These are phyloP conservation scores for Colletotrichum melonis DNA, from an alignment of 2,329 filamentous ascomycete species.

Conservation along the genomic window DNA sequence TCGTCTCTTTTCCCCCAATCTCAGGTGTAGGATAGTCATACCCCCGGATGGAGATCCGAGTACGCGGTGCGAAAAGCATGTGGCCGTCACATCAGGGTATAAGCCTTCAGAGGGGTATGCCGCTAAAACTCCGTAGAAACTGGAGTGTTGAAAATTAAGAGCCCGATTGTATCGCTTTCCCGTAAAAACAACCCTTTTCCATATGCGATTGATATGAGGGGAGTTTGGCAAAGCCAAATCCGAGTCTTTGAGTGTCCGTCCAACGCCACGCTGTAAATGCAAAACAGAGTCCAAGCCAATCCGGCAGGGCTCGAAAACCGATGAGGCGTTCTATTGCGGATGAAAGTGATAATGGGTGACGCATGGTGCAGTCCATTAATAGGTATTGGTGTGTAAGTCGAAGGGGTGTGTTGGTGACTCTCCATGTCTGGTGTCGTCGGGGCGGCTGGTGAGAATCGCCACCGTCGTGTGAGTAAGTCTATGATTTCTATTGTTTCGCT, in stretches of 20 bases:
- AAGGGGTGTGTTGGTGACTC: neutral
- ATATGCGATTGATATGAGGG: neutral
- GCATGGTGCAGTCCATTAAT: slow-evolving; percentile 29
- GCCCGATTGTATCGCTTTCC: neutral
- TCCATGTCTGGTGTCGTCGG: slow-evolving; percentile 3
- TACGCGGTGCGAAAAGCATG: neutral
- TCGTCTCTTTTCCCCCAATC: neutral
- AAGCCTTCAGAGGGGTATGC: slow-evolving; percentile 27
- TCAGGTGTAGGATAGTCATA: neutral
- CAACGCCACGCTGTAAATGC: slow-evolving; percentile 35
- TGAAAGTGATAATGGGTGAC: slow-evolving; percentile 6
- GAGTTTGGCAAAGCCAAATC: slow-evolving; percentile 6
- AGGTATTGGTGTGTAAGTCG: slow-evolving; percentile 26
- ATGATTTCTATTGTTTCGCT: slow-evolving; percentile 32
- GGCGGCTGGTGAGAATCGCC: slow-evolving; percentile 16
- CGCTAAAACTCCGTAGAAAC: slow-evolving; percentile 22
- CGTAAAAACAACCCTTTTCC: neutral
- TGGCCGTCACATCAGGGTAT: slow-evolving; percentile 32
- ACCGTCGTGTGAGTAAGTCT: slow-evolving; percentile 22
- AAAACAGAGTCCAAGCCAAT: slow-evolving; percentile 26
- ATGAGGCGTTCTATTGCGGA: slow-evolving; percentile 22
- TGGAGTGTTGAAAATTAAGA: slow-evolving; percentile 3
- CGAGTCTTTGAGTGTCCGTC: slow-evolving; percentile 17
- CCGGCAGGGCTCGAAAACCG: slow-evolving; percentile 2
- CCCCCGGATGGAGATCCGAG: neutral